phyloP scores from a whole-genome alignment of 257 asterid genomes.

The Vinca minor region DNA sequence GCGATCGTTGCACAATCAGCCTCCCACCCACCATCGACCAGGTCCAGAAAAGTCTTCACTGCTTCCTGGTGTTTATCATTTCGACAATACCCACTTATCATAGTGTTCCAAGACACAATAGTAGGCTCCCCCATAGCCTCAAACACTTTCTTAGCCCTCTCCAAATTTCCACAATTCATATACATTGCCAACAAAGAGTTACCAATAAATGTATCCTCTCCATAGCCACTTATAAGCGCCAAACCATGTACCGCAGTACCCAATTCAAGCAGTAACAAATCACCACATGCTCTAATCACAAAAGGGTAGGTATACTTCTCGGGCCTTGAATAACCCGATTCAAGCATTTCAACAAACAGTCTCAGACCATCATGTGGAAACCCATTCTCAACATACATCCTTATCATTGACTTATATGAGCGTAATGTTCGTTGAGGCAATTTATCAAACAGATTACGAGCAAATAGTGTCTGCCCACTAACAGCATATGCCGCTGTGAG shows the following conservation, averaged over 20 bases:
- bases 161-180: conserved; percentile 64
- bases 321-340: conserved; percentile 28
- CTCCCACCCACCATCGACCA: conserved; percentile 48
- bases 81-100: conserved; percentile 74
- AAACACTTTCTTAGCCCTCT: conserved; percentile 55
- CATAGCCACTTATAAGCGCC: conserved; percentile 43
- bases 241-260: conserved; percentile 68
- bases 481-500: conserved; percentile 46
- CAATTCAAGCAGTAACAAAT: conserved; percentile 40
- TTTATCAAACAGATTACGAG: conserved; percentile 54
- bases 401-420: conserved; percentile 57
- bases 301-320: conserved; percentile 66
- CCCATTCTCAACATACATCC: conserved; percentile 55
- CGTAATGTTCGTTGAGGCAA: conserved; percentile 48
- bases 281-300: conserved; percentile 66
- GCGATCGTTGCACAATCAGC: conserved; percentile 65
- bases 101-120: conserved; percentile 79
- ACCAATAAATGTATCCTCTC: conserved; percentile 46
- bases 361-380: conserved; percentile 43
- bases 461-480: conserved; percentile 36
- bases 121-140: conserved; percentile 41
- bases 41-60: conserved; percentile 35
- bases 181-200: conserved; percentile 83
- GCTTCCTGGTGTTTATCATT: conserved; percentile 51
- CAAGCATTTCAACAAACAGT: conserved; percentile 59